Percentiles rank a stretch among this genome's conserved stretches.
phyloP scores from a whole-genome alignment of 805 yeast species.

The Candida rishiriensis region DNA sequence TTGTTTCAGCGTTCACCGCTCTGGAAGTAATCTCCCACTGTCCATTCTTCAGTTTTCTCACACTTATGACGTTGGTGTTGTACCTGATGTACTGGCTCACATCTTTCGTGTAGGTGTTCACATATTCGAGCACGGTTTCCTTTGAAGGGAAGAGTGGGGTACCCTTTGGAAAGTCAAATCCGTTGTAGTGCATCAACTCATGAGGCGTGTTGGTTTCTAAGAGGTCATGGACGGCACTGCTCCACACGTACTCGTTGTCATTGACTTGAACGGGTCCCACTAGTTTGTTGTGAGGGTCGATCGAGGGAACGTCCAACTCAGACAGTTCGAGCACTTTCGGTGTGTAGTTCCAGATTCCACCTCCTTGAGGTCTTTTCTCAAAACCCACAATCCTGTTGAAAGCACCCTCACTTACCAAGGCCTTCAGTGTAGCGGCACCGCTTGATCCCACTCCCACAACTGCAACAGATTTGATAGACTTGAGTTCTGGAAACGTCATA shows the following conservation, averaged over 20 bases:
- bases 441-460: slow-evolving; percentile 78
- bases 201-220: slow-evolving; percentile 69
- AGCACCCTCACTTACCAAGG: slow-evolving; percentile 47
- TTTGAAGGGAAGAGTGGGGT: slow-evolving; percentile 54
- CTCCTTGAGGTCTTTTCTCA: slow-evolving; percentile 56
- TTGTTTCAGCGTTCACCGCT: slow-evolving; percentile 27
- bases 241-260: slow-evolving; percentile 31
- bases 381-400: slow-evolving; percentile 49
- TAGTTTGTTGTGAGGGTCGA: slow-evolving; percentile 19
- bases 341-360: slow-evolving; percentile 77
- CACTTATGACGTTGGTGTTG: slow-evolving; percentile 42
- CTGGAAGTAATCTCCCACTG: slow-evolving; percentile 43
- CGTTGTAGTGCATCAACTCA: slow-evolving; percentile 61
- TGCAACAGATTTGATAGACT: slow-evolving; percentile 36
- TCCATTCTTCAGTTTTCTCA: slow-evolving; percentile 25
- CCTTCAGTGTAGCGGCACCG: slow-evolving; percentile 64
- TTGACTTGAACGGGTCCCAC: slow-evolving; percentile 6
- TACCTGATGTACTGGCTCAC: slow-evolving; percentile 37
- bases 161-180: slow-evolving; percentile 42
- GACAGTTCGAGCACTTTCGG: slow-evolving; percentile 18
- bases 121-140: slow-evolving; percentile 52
- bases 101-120: slow-evolving; percentile 45
- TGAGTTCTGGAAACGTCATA: slow-evolving; percentile 3
- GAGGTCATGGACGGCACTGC: slow-evolving; percentile 56
- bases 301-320: slow-evolving; percentile 25